Evolutionary conservation across 2,329 filamentous ascomycete species (phyloP).

Genomic region (Xylaria polymorpha): DNA sequence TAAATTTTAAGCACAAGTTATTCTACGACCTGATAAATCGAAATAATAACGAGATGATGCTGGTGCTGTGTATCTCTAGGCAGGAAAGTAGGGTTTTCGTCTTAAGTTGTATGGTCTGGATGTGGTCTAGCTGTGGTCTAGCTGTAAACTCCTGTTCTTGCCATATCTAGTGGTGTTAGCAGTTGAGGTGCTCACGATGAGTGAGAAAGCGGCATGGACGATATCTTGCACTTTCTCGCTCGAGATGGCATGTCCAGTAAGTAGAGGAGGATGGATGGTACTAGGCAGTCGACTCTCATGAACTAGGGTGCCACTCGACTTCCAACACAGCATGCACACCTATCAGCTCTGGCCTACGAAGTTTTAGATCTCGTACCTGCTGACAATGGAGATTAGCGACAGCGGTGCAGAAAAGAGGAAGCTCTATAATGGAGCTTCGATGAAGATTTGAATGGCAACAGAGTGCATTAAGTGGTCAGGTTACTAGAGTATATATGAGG

Average conservation of each 20-base stretch:
- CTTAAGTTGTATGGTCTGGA: neutral
- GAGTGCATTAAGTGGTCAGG: no score
- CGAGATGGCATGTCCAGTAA: neutral
- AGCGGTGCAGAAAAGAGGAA: no score
- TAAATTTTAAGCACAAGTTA: neutral
- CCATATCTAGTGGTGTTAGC: neutral
- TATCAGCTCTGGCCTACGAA: neutral
- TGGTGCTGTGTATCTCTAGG: neutral
- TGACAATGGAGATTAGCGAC: no score
- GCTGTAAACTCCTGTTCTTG: neutral
- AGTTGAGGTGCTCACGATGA: neutral
- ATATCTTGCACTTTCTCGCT: neutral
- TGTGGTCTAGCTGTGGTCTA: accelerated
- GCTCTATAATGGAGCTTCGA: no score
- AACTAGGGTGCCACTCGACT: neutral
- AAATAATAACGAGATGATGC: neutral
- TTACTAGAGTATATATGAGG: neutral
- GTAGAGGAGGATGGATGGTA: neutral
- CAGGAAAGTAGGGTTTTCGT: neutral
- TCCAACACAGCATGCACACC: neutral
- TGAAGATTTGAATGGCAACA: no score
- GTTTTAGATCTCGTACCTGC: no score
- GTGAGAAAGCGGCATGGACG: neutral
- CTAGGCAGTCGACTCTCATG: neutral
- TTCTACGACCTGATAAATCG: neutral